Percentiles rank a stretch among this genome's conserved stretches.
These are phyloP conservation scores for Penicillium vulpinum DNA, from an alignment of 2,329 filamentous ascomycete genomes.

Conservation along the genomic window DNA sequence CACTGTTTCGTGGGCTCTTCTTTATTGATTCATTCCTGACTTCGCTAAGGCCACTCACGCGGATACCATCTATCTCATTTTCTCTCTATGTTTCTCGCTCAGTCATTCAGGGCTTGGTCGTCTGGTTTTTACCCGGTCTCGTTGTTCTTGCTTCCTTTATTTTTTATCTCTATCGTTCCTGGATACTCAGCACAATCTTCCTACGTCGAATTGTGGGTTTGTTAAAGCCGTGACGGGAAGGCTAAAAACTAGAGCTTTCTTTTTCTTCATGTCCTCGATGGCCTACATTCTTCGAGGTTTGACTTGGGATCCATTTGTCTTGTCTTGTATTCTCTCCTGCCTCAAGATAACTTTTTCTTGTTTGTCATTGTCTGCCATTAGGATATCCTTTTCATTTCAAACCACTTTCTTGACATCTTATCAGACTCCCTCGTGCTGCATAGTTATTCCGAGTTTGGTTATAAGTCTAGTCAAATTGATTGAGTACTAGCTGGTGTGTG, in stretches of 20 bases:
- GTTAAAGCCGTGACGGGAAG: neutral
- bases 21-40: conserved; percentile 2
- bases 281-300: neutral
- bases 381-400: conserved; percentile 31
- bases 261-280: neutral
- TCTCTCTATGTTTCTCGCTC: conserved; percentile 2
- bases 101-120: conserved; percentile 1
- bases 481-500: neutral
- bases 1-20: neutral
- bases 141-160: neutral
- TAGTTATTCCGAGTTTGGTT: neutral
- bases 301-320: conserved; percentile 1
- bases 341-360: conserved; percentile 15
- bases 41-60: conserved; percentile 6
- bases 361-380: conserved; percentile 20
- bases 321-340: conserved; percentile 2
- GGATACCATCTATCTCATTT: conserved; percentile 8
- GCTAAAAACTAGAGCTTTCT: neutral
- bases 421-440: neutral
- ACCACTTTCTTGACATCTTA: conserved; percentile 15
- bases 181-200: neutral
- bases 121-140: conserved; percentile 7
- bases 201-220: neutral
- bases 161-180: conserved; percentile 1
- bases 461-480: neutral